These are phyloP conservation scores for Graphilbum fragrans DNA, from an alignment of 2,329 filamentous ascomycete species.

Conservation along the genomic window DNA sequence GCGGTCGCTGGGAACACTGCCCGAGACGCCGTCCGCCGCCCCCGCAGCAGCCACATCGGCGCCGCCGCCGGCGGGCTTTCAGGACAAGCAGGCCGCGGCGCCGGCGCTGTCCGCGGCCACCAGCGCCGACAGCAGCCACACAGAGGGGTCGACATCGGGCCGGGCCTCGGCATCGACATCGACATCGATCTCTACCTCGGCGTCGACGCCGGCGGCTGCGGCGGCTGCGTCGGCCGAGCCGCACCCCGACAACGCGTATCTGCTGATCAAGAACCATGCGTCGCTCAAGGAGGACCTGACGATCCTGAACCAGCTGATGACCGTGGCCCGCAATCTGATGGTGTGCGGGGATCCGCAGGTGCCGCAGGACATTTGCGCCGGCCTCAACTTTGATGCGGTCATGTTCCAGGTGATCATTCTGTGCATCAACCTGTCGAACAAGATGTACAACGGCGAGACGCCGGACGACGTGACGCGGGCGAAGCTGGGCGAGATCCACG, in stretches of 20 bases:
- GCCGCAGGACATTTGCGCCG: conserved; percentile 52
- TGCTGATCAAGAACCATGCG: conserved; percentile 51
- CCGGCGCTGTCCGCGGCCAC: not conserved
- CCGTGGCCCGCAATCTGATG: conserved; percentile 52
- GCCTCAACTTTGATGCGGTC: conserved; percentile 53
- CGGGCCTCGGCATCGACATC: not conserved
- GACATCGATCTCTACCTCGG: conserved; percentile 20
- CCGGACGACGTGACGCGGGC: conserved; percentile 43
- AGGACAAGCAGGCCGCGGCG: conserved; percentile 10
- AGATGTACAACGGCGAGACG: conserved; percentile 53
- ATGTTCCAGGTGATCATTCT: conserved; percentile 54
- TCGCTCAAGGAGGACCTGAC: conserved; percentile 50
- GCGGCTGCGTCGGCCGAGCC: conserved; percentile 10
- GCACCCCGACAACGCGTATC: conserved; percentile 43
- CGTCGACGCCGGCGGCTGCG: not conserved
- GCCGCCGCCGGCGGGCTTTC: conserved; percentile 29
- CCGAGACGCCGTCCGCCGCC: conserved; percentile 35
- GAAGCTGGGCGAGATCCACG: conserved; percentile 50
- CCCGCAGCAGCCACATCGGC: conserved; percentile 12
- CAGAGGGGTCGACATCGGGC: not conserved
- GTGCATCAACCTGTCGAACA: conserved; percentile 55
- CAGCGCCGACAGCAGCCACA: not conserved
- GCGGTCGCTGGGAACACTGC: conserved; percentile 44
- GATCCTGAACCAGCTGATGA: conserved; percentile 54
- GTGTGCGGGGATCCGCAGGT: conserved; percentile 53